Base-by-base conservation (phyloP, 176 grass and related monocot genomes). In the Eleusine coracana region DNA sequence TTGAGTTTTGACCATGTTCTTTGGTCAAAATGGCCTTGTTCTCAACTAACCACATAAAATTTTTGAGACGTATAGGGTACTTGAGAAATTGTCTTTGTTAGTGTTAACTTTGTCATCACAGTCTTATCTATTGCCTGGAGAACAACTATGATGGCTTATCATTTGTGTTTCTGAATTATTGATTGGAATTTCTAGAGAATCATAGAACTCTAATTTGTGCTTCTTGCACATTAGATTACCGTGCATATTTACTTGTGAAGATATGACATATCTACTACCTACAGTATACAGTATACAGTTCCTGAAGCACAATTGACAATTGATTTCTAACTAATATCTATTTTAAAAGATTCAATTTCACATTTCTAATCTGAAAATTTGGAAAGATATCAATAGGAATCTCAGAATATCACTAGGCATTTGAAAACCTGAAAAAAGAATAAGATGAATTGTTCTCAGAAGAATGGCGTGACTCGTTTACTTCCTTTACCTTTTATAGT, bases 171-270 rank as follows among this genome's bases (percentile, higher is more conserved):
- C 59, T 49, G 7, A 49, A 17, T 51, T 38, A 25, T 70, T 28
- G 56, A 3, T 38, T 44, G 42, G 36, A 49, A 63, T 52, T 51
- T 41, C 18, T 71, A 51, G 8, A 48, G 1, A 61, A 58, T 13
- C 18, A 7, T 60, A 60, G 1, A 78, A 23, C 75, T 85, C 28
- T 28, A 50, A 78, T 68, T 40, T 79, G 56, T 12, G 10, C 46
- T 50, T 72, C 63, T 36, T 64, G 68, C 2, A 52, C 50, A n/a
- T 70, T 13, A 18, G 6, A 39, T 71, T 66, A 70, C 71, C 6
- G 13, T 78, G 55, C 75, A 41, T 79, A 21, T 10, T 86, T 66
- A 54, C n/a, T 79, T 23, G 5, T 84, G 64, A 71, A 71, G 16
- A 49, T 29, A 41, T 14, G 29, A 39, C 20, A 48, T 12, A 14